These are phyloP conservation scores for Coriaria nepalensis DNA, from an alignment of 306 rosid species.

Conservation along the genomic window DNA sequence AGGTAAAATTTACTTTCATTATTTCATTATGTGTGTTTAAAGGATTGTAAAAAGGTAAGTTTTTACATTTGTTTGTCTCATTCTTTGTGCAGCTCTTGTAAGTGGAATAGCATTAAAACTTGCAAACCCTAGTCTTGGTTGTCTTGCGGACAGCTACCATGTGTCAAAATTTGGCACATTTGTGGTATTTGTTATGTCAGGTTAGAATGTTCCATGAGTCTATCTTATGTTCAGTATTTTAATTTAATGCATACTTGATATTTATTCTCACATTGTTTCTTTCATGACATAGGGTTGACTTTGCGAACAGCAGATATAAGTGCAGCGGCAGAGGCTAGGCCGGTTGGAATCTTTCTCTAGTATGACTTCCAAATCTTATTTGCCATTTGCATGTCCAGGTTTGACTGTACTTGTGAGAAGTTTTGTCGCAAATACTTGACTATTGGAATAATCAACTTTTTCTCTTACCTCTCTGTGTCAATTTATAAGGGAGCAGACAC, in stretches of 20 bases:
- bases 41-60: too few species aligned
- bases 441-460: too few species aligned
- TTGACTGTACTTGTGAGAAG: too few species aligned
- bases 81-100: conserved; percentile 39
- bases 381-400: conserved; percentile 13
- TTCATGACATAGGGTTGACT: conserved; percentile 47
- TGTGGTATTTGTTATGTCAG: conserved; percentile 73
- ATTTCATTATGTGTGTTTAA: neutral
- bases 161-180: conserved; percentile 71
- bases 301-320: conserved; percentile 64
- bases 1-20: conserved; percentile 28
- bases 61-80: too few species aligned
- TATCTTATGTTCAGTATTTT: neutral
- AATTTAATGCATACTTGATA: neutral
- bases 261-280: conserved; percentile 2
- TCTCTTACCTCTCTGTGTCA: too few species aligned
- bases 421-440: too few species aligned
- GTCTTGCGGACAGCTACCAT: conserved; percentile 55
- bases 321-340: conserved; percentile 85
- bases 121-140: conserved; percentile 59
- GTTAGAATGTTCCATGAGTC: conserved; percentile 19
- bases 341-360: conserved; percentile 79
- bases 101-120: conserved; percentile 52
- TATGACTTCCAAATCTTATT: conserved; percentile 36
- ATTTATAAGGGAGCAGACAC: too few species aligned